Base-by-base conservation (phyloP, 1,139 yeast genomes). In the Meyerozyma elateridarum region DNA sequence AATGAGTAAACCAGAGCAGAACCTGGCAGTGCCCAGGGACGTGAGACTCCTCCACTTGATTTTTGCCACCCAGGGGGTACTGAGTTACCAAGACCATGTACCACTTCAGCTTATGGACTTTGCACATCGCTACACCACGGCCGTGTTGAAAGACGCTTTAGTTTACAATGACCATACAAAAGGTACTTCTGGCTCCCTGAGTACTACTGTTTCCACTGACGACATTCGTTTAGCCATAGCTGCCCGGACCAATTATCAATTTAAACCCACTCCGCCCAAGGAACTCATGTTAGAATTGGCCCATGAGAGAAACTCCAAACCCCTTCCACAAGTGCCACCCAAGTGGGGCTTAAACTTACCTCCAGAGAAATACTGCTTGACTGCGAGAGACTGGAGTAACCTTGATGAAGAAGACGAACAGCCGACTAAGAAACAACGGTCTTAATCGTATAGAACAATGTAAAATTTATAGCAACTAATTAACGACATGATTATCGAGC, bases 101-200 rank as follows among this genome's bases (percentile, higher is more conserved):
- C 96, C 97, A 0, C 61, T 91, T 25, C 97, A 89, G 54, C 67
- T 91, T 41, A 85, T 91, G 95, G 97, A 91, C 56, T 91, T 91
- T 64, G 97, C 97, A 9, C 85, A 85, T 56, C 57, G 93, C 45
- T 91, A 91, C 63, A 87, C 98, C 8, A 73, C 81, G 22, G 81
- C 89, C 4, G 84, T 91, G 6, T 63, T 91, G 38, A 85, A 83
- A 48, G 98, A 91, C 56, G 96, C 98, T 0, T 71, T 85, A 33
- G 67, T 84, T 5, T 91, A 89, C 56, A 83, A 80, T 42, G 98
- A 91, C 52, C 95, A 91, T 46, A 77, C 85, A 8, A 73, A 68
- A 42, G 27, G 27, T 13, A 18, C 18, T 4, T 8, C 27, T 24
- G 27, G 27, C 8, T 56, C 59, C 14, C 46, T 61, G 21, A 54